Evolutionary conservation across 2,329 filamentous ascomycete species (phyloP).

Genomic region (Verticillium zaregamsianum): DNA sequence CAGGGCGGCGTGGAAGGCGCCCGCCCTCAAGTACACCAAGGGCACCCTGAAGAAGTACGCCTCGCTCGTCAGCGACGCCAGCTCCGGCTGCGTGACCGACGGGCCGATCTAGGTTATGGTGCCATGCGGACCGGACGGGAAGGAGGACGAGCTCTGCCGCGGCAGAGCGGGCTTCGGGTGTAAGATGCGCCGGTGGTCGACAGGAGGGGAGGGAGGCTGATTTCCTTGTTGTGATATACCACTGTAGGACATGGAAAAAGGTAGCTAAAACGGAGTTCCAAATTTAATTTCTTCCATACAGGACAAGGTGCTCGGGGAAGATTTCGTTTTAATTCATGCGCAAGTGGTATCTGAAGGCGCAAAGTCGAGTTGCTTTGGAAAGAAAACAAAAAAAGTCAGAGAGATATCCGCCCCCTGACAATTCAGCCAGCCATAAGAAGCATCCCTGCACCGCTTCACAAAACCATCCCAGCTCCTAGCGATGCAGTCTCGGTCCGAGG

Average conservation of each 20-base stretch:
- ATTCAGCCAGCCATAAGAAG: background rate
- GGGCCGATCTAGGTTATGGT: background rate
- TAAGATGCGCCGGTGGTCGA: too few relatives aligned
- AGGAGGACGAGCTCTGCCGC: too few relatives aligned
- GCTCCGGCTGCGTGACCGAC: constrained; percentile 56
- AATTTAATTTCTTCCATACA: background rate
- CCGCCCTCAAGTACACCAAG: constrained; percentile 52
- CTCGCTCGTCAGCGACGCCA: constrained; percentile 52
- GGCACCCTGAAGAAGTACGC: constrained; percentile 72
- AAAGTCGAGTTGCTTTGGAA: background rate
- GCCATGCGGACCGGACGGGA: too few relatives aligned
- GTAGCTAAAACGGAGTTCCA: background rate
- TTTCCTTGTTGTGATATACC: background rate
- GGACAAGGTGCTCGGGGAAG: background rate
- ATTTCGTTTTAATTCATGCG: background rate
- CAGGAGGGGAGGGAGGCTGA: constrained; percentile 5
- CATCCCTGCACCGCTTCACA: background rate
- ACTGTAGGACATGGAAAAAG: background rate
- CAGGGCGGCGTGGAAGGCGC: constrained; percentile 57
- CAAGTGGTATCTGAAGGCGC: background rate
- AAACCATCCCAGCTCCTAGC: constrained; percentile 17
- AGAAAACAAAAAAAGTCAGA: background rate
- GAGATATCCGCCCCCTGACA: constrained; percentile 2
- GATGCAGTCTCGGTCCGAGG: constrained; percentile 11
- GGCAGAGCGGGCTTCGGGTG: too few relatives aligned